A percentile compares a stretch with the other conserved stretches of the same genome.
Evolutionary conservation across 78 protist genomes (phyloP).

Genomic region (Protostelium mycophagum): DNA sequence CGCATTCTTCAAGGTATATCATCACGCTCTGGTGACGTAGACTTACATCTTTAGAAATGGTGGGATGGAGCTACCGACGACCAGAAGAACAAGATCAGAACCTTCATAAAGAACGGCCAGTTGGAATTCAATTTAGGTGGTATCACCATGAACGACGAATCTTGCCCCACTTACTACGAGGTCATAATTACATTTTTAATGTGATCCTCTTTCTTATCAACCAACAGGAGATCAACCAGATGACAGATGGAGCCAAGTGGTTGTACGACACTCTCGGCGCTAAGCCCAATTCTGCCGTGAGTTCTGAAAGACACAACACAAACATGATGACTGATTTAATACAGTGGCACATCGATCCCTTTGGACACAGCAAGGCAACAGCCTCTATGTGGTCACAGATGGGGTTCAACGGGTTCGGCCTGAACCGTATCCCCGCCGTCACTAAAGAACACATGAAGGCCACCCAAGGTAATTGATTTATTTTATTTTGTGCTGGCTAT

Average conservation of each 20-base stretch:
- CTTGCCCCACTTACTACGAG: not conserved
- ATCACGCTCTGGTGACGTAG: no score
- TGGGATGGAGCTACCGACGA: not conserved
- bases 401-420: slow-evolving; percentile 20
- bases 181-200: no score
- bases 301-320: no score
- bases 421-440: slow-evolving; percentile 14
- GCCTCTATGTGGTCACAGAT: slow-evolving; percentile 23
- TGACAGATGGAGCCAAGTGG: not conserved
- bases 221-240: not conserved
- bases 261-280: not conserved
- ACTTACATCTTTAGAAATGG: no score
- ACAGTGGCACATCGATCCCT: slow-evolving; percentile 54
- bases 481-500: no score
- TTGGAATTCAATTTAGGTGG: not conserved
- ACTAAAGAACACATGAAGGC: slow-evolving; percentile 9
- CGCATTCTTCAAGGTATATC: not conserved
- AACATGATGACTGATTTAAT: not conserved
- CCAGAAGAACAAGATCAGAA: not conserved
- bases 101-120: not conserved
- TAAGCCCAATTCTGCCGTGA: not conserved
- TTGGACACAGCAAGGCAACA: slow-evolving; percentile 25
- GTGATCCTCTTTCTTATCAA: no score
- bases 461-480: not conserved
- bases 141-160: not conserved